These are phyloP conservation scores for Acorus calamus DNA, from an alignment of 106 monocot genomes.

Conservation along the genomic window DNA sequence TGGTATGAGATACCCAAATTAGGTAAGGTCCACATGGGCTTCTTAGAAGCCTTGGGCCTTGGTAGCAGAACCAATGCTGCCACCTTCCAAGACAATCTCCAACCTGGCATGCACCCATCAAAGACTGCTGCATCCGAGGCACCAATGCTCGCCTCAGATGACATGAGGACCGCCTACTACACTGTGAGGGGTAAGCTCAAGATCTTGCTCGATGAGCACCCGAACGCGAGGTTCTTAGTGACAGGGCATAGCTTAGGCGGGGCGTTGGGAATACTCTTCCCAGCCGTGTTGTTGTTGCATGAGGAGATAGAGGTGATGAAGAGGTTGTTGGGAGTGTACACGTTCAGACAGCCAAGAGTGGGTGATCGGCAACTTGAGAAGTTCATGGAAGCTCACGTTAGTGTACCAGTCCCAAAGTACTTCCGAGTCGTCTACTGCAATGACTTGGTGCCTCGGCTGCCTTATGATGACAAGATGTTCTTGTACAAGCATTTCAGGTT, in stretches of 20 bases:
- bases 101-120: neutral
- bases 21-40: constrained; percentile 43
- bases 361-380: constrained; percentile 28
- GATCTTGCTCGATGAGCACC: constrained; percentile 15
- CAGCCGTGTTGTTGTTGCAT: constrained; percentile 29
- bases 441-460: constrained; percentile 15
- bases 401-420: constrained; percentile 9
- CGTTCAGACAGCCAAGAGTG: constrained; percentile 49
- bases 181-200: constrained; percentile 20
- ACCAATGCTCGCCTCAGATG: too few species aligned
- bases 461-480: constrained; percentile 15
- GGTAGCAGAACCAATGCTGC: constrained; percentile 17
- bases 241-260: constrained; percentile 63
- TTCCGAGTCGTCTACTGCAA: constrained; percentile 16
- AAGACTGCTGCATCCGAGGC: neutral
- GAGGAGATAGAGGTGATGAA: constrained; percentile 24
- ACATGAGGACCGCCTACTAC: constrained; percentile 27
- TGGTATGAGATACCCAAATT: constrained; percentile 40
- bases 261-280: constrained; percentile 43
- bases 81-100: constrained; percentile 20
- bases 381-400: constrained; percentile 21
- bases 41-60: constrained; percentile 42
- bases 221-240: constrained; percentile 32
- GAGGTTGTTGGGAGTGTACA: constrained; percentile 30
- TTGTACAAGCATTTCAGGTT: constrained; percentile 13